Percentiles rank a stretch among this genome's conserved stretches.
phyloP scores from a whole-genome alignment of 495 filamentous ascomycete genomes.

The Bryoglossum gracile region DNA sequence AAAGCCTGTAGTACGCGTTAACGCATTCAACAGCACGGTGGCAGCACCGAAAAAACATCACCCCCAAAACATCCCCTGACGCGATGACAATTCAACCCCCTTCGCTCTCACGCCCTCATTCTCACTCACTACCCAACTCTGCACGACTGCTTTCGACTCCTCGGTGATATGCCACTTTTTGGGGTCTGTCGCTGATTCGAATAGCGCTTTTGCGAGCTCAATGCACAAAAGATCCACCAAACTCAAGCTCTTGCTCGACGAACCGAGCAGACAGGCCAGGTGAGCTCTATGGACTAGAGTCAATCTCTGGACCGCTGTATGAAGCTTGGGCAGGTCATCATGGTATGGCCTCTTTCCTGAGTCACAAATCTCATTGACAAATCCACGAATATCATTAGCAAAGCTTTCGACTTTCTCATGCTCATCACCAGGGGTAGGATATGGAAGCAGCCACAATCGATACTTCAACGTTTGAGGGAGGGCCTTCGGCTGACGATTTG shows the following conservation, averaged over 20 bases:
- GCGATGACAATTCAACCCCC: too few relatives aligned
- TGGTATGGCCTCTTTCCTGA: neutral
- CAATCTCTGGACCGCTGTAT: neutral
- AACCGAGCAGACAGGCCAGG: neutral
- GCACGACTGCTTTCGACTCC: too few relatives aligned
- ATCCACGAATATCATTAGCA: neutral
- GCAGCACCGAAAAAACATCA: too few relatives aligned
- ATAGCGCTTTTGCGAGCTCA: neutral
- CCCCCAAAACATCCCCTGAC: too few relatives aligned
- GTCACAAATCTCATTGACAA: neutral
- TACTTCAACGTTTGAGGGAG: conserved; percentile 1
- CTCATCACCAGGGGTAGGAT: neutral
- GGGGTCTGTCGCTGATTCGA: too few relatives aligned
- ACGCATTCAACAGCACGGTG: too few relatives aligned
- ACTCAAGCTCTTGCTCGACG: neutral
- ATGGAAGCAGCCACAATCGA: neutral
- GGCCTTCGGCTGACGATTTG: neutral
- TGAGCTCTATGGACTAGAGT: neutral
- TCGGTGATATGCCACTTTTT: too few relatives aligned
- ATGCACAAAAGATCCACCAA: neutral
- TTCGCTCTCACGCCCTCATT: too few relatives aligned
- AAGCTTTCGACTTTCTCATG: neutral
- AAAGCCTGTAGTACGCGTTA: too few relatives aligned
- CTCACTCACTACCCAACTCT: too few relatives aligned
- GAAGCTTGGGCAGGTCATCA: neutral